Percentiles rank a stretch among this genome's conserved stretches.
These are phyloP conservation scores for Patellaria atrata DNA, from an alignment of 495 filamentous ascomycete species.

Conservation along the genomic window DNA sequence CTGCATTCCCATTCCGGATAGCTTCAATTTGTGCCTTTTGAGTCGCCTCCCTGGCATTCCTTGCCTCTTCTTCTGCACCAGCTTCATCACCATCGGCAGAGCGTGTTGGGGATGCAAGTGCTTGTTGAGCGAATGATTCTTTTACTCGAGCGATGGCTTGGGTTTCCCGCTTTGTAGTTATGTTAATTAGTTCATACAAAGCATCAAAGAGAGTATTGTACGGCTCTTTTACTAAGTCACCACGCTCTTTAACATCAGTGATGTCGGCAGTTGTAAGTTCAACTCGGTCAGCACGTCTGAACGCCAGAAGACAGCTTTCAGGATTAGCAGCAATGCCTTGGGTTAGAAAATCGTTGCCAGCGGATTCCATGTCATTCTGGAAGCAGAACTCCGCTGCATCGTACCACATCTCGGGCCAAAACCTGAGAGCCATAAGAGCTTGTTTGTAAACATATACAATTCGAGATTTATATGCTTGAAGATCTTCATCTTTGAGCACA, in stretches of 20 bases:
- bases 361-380: constrained; percentile 50
- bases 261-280: constrained; percentile 56
- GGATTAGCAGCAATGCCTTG: constrained; percentile 81
- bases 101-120: constrained; percentile 1
- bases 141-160: constrained; percentile 58
- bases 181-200: constrained; percentile 64
- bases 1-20: constrained; percentile 52
- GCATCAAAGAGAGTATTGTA: constrained; percentile 73
- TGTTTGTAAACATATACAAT: constrained; percentile 87
- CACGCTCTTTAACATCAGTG: constrained; percentile 49
- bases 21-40: constrained; percentile 44
- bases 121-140: constrained; percentile 32
- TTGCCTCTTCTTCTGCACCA: constrained; percentile 39
- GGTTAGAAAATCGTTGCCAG: constrained; percentile 63
- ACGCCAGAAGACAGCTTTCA: constrained; percentile 77
- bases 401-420: constrained; percentile 91
- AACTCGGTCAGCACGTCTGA: constrained; percentile 75
- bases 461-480: constrained; percentile 52
- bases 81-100: constrained; percentile 34
- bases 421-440: constrained; percentile 81
- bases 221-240: constrained; percentile 59
- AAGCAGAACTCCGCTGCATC: constrained; percentile 91
- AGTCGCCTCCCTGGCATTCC: constrained; percentile 19
- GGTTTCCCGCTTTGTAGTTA: constrained; percentile 56
- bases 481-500: constrained; percentile 66